A percentile compares a stretch with the other conserved stretches of the same genome.
These are phyloP conservation scores for Sinapis alba DNA, from an alignment of 441 rosid species.

Conservation along the genomic window DNA sequence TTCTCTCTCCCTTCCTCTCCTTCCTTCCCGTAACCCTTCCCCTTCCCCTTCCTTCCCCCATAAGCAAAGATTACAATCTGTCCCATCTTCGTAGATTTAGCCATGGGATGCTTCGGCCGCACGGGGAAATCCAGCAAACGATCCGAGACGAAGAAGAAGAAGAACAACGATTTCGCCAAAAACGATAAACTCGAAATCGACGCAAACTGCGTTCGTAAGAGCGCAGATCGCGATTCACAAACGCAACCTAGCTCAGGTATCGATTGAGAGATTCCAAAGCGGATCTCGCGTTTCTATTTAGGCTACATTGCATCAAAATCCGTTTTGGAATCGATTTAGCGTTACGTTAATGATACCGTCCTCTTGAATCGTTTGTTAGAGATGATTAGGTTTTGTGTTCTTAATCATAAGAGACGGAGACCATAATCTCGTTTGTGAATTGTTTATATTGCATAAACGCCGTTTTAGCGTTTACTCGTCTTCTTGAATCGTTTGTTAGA, in stretches of 20 bases:
- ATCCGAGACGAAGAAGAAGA: slow-evolving; percentile 34
- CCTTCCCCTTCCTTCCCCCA: not conserved
- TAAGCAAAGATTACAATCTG: not conserved
- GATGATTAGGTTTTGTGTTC: not conserved
- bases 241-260: slow-evolving; percentile 52
- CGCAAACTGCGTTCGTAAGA: slow-evolving; percentile 8
- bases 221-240: slow-evolving; percentile 40
- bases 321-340: not conserved
- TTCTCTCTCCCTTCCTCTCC: not conserved
- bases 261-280: not conserved
- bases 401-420: no score
- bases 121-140: slow-evolving; percentile 44
- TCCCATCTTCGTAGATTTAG: not conserved
- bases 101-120: slow-evolving; percentile 72
- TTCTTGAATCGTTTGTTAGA: not conserved
- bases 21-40: slow-evolving; percentile 23
- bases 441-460: no score
- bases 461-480: no score
- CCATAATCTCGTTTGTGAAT: not conserved
- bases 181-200: slow-evolving; percentile 2
- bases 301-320: not conserved
- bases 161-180: slow-evolving; percentile 4
- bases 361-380: not conserved
- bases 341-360: not conserved
- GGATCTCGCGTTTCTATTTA: not conserved